phyloP scores from a whole-genome alignment of 805 yeast species.

The Metschnikowia amazonensis region DNA sequence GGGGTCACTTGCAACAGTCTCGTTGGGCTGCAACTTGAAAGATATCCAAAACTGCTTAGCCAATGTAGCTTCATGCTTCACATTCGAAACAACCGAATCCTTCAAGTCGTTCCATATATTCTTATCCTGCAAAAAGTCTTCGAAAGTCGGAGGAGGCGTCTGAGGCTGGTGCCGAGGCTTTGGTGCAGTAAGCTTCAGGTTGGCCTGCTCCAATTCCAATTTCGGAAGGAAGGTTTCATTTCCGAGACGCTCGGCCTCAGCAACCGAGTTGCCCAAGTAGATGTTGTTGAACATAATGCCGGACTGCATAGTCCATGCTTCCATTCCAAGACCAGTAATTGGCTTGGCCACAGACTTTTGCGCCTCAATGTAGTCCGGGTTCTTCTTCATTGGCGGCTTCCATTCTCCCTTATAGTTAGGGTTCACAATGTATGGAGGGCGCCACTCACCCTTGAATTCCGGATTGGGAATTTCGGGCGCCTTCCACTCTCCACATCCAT shows the following conservation, averaged over 20 bases:
- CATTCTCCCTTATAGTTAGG: conserved; percentile 80
- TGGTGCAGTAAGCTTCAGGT: conserved; percentile 39
- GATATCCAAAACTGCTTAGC: conserved; percentile 35
- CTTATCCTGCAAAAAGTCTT: conserved; percentile 28
- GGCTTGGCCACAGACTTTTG: conserved; percentile 46
- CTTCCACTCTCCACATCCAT: conserved; percentile 81
- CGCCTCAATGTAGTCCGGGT: conserved; percentile 68
- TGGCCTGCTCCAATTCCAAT: conserved; percentile 45
- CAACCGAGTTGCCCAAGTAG: conserved; percentile 78
- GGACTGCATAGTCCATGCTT: conserved; percentile 81
- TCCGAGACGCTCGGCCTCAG: conserved; percentile 81
- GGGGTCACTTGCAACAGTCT: conserved; percentile 44
- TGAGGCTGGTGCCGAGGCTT: conserved; percentile 40
- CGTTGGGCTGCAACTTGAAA: conserved; percentile 43
- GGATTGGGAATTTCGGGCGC: conserved; percentile 68
- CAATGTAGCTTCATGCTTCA: conserved; percentile 19
- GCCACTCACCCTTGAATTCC: conserved; percentile 74
- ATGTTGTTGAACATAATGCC: conserved; percentile 77
- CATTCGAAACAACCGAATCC: background rate
- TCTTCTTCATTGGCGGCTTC: conserved; percentile 61
- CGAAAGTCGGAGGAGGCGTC: conserved; percentile 42
- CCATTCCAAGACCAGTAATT: conserved; percentile 82
- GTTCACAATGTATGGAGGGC: conserved; percentile 60
- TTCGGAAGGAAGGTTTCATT: conserved; percentile 66
- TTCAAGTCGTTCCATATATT: background rate